Conservation (phyloP, 1,284 basidiomycete species). For the Coniferiporia sulphurascens region DNA sequence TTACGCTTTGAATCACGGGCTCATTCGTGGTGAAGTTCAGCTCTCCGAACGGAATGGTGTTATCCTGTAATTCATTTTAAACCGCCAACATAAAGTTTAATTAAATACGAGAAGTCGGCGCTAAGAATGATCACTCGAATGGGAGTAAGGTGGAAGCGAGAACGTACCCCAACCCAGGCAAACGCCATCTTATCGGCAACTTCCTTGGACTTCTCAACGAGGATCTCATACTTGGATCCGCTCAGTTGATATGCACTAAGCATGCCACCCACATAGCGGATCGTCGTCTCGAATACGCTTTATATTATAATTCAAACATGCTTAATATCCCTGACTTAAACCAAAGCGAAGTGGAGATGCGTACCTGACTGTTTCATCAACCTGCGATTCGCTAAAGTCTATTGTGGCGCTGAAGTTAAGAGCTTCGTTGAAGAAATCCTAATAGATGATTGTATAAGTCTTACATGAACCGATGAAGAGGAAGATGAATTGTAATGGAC, state of each 20-base stretch:
- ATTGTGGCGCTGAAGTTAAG: slow-evolving; percentile 45
- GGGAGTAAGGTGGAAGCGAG: too few species aligned
- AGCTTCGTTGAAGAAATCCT: slow-evolving; percentile 54
- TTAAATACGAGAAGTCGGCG: slow-evolving; percentile 4
- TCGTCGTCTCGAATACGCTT: slow-evolving; percentile 53
- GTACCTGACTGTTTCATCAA: slow-evolving; percentile 49
- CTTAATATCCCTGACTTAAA: background rate
- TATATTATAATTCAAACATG: slow-evolving; percentile 4
- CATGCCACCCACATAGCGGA: slow-evolving; percentile 70
- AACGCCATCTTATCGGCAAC: slow-evolving; percentile 66
- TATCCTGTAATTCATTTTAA: slow-evolving; percentile 30
- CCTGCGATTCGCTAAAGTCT: slow-evolving; percentile 53
- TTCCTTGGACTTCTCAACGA: slow-evolving; percentile 63
- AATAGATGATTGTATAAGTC: background rate
- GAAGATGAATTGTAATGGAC: too few species aligned
- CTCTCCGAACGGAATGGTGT: slow-evolving; percentile 47
- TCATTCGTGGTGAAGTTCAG: slow-evolving; percentile 49
- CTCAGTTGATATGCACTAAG: slow-evolving; percentile 84
- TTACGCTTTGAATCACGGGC: slow-evolving; percentile 18
- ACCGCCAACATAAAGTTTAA: background rate
- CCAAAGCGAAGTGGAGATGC: background rate
- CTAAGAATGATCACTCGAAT: too few species aligned
- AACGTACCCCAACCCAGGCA: slow-evolving; percentile 51
- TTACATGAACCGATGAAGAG: background rate
- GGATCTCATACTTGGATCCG: slow-evolving; percentile 44